These are phyloP conservation scores for Musa acuminata DNA, from an alignment of 176 grass and related monocot genomes.

Conservation along the genomic window DNA sequence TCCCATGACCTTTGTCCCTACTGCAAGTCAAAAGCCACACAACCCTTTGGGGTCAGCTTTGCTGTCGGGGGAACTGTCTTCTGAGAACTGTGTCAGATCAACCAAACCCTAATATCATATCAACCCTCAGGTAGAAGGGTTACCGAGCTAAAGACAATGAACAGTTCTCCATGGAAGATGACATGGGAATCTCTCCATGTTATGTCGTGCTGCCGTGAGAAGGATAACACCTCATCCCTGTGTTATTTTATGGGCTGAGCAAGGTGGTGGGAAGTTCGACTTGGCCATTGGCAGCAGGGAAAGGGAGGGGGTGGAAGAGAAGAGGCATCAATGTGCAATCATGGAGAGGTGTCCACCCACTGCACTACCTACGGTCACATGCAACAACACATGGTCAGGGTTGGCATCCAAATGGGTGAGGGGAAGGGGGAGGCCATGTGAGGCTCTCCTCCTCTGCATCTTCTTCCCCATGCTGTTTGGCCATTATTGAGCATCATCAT, in stretches of 20 bases:
- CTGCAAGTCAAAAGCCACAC: not conserved
- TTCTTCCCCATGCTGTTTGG: not conserved
- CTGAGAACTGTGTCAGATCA: not conserved
- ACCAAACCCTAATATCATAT: constrained; percentile 3
- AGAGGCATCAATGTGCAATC: constrained; percentile 1
- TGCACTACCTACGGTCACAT: not conserved
- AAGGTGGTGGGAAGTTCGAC: not conserved
- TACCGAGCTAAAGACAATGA: not conserved
- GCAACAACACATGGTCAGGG: not conserved
- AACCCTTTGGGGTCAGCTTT: not conserved
- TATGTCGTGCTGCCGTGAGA: not conserved
- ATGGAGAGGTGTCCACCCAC: not conserved
- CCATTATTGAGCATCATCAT: not conserved
- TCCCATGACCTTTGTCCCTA: not conserved
- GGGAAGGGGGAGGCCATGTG: not conserved
- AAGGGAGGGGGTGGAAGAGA: not conserved
- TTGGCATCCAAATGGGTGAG: not conserved
- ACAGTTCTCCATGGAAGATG: not conserved
- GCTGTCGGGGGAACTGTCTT: not conserved
- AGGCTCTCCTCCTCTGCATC: not conserved
- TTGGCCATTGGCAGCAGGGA: too few species aligned
- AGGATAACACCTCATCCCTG: not conserved
- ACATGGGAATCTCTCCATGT: constrained; percentile 14
- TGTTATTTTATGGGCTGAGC: not conserved
- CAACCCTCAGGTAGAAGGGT: not conserved